These are phyloP conservation scores for Knoxdaviesia proteae DNA, from an alignment of 2,329 filamentous ascomycete species.

Conservation along the genomic window DNA sequence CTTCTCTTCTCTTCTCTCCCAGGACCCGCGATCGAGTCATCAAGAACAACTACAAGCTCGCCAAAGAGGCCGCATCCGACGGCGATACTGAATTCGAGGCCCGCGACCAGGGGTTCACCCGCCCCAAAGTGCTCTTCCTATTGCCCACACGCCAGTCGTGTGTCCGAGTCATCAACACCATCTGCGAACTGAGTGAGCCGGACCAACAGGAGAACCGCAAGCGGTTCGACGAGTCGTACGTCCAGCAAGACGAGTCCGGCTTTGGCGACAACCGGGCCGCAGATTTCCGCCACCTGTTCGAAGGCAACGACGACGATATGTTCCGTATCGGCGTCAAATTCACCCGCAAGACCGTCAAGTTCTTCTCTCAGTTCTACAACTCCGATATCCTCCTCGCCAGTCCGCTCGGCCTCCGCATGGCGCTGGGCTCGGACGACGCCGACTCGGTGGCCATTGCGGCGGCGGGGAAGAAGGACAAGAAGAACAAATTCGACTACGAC, in stretches of 20 bases:
- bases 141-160: constrained; percentile 78
- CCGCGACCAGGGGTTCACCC: constrained; percentile 84
- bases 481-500: constrained; percentile 52
- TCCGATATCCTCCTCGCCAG: constrained; percentile 89
- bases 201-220: constrained; percentile 93
- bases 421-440: constrained; percentile 56
- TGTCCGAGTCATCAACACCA: constrained; percentile 54
- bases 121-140: constrained; percentile 81
- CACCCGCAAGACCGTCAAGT: constrained; percentile 86
- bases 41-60: constrained; percentile 71
- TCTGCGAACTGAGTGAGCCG: constrained; percentile 54
- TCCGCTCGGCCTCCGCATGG: constrained; percentile 72
- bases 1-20: neutral
- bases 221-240: constrained; percentile 70
- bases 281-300: constrained; percentile 78
- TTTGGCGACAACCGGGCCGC: constrained; percentile 57
- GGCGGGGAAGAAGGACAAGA: constrained; percentile 15
- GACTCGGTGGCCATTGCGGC: no score
- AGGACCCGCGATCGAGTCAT: constrained; percentile 74
- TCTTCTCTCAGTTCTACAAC: constrained; percentile 86
- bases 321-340: constrained; percentile 94
- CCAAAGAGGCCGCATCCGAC: constrained; percentile 29
- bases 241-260: constrained; percentile 39
- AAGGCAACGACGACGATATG: constrained; percentile 92
- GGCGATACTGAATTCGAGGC: constrained; percentile 47